A percentile compares a stretch with the other conserved stretches of the same genome.
Evolutionary conservation across 345 rosid genomes (phyloP).

Genomic region (Brassica rapa): DNA sequence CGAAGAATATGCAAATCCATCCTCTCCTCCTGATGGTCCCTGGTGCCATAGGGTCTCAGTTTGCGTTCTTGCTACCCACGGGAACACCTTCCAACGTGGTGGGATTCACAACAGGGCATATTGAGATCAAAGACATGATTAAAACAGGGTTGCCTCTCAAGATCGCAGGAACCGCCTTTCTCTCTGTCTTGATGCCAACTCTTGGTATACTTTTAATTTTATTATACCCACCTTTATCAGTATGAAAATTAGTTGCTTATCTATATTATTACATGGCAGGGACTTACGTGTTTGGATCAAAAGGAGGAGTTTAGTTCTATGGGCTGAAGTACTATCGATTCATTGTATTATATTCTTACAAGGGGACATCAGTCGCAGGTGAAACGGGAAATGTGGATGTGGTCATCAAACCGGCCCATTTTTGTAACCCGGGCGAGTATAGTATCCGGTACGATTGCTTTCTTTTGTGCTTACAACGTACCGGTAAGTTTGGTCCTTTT

Average conservation of each 20-base stretch:
- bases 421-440: slow-evolving; percentile 16
- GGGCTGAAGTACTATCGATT: not conserved
- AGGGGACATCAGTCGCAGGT: not conserved
- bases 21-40: slow-evolving; percentile 79
- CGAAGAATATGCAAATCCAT: slow-evolving; percentile 66
- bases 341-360: slow-evolving; percentile 1
- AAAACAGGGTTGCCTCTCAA: slow-evolving; percentile 79
- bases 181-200: slow-evolving; percentile 77
- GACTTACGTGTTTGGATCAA: slow-evolving; percentile 66
- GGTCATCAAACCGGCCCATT: slow-evolving; percentile 13
- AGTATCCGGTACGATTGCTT: slow-evolving; percentile 26
- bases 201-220: slow-evolving; percentile 50
- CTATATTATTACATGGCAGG: slow-evolving; percentile 48
- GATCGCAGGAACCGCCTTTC: slow-evolving; percentile 49
- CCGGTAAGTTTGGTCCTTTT: slow-evolving; percentile 15
- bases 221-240: not conserved
- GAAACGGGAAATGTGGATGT: slow-evolving; percentile 9
- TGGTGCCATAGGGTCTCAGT: slow-evolving; percentile 82
- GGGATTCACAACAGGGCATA: slow-evolving; percentile 85
- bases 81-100: slow-evolving; percentile 80
- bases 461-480: slow-evolving; percentile 26
- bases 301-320: slow-evolving; percentile 30
- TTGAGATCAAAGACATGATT: slow-evolving; percentile 72
- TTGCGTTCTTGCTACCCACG: slow-evolving; percentile 82
- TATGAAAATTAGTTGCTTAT: not conserved